Evolutionary conservation across 2,329 filamentous ascomycete genomes (phyloP).

Genomic region (Ascochyta fabae): DNA sequence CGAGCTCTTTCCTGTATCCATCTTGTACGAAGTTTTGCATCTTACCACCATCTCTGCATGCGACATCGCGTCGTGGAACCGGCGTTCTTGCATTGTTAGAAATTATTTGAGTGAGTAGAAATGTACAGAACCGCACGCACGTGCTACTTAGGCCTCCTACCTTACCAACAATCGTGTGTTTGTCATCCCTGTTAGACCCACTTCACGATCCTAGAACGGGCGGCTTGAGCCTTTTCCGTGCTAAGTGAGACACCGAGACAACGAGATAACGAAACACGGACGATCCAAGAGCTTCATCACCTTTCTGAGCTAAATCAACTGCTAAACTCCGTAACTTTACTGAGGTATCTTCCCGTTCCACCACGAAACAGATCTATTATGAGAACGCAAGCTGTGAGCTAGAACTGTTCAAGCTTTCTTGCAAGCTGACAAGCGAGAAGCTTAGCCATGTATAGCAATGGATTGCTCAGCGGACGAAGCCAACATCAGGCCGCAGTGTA

Average conservation of each 20-base stretch:
- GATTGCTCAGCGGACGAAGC: not conserved
- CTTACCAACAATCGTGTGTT: not conserved
- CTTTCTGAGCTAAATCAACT: not conserved
- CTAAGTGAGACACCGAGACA: not conserved
- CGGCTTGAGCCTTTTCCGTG: not conserved
- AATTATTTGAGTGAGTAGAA: not conserved
- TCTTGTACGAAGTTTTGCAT: constrained; percentile 8
- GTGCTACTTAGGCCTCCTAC: not conserved
- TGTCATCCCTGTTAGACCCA: not conserved
- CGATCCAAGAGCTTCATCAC: not conserved
- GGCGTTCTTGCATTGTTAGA: constrained; percentile 3
- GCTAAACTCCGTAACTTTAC: not conserved
- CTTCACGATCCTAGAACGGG: not conserved
- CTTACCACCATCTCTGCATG: constrained; percentile 8
- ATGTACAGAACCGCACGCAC: not conserved
- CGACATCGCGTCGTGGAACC: constrained; percentile 2
- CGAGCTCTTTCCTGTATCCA: not conserved
- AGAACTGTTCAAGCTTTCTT: not conserved
- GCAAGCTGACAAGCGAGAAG: not conserved
- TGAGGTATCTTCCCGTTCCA: not conserved
- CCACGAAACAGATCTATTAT: not conserved
- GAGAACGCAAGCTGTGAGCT: not conserved
- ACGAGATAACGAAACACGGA: not conserved
- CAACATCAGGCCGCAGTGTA: too few relatives aligned
- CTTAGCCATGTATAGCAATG: not conserved